These are phyloP conservation scores for Melastoma malabathricum DNA, from an alignment of 345 rosid genomes.

Conservation along the genomic window DNA sequence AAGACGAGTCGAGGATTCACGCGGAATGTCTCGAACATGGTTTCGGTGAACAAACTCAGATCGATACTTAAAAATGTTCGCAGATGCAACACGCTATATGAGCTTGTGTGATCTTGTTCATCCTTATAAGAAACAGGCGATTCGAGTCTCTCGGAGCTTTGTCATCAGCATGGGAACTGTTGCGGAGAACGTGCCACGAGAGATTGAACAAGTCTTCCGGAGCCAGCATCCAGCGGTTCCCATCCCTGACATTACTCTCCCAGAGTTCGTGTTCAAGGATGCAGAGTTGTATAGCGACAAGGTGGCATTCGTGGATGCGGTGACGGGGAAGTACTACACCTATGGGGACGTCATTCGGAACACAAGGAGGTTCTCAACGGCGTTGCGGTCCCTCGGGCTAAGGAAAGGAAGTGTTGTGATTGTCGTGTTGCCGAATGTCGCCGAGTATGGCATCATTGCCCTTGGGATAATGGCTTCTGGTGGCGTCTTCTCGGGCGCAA, in stretches of 20 bases:
- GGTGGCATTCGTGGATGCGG: conserved; percentile 77
- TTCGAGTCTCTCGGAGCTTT: too few relatives aligned
- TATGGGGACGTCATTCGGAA: conserved; percentile 62
- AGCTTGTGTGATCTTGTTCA: too few relatives aligned
- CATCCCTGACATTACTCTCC: conserved; percentile 56
- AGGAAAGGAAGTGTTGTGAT: conserved; percentile 71
- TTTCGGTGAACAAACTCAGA: too few relatives aligned
- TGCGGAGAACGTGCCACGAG: neutral
- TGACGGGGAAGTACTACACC: conserved; percentile 56
- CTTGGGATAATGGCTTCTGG: conserved; percentile 91
- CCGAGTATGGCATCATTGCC: conserved; percentile 73
- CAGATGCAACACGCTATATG: too few relatives aligned
- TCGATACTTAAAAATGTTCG: too few relatives aligned
- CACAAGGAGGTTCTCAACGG: conserved; percentile 58
- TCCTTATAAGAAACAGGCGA: too few relatives aligned
- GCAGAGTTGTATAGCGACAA: conserved; percentile 54
- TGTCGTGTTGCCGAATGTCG: conserved; percentile 73
- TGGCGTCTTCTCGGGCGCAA: conserved; percentile 80
- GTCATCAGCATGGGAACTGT: conserved; percentile 10
- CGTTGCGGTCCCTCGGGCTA: conserved; percentile 63
- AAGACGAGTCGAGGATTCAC: too few relatives aligned
- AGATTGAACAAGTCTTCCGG: conserved; percentile 41
- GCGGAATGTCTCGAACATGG: too few relatives aligned
- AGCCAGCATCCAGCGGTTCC: conserved; percentile 50
- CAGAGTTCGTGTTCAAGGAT: conserved; percentile 73